A percentile compares a stretch with the other conserved stretches of the same genome.
These are phyloP conservation scores for Holtermannia corniformis DNA, from an alignment of 768 basidiomycete genomes.

Conservation along the genomic window DNA sequence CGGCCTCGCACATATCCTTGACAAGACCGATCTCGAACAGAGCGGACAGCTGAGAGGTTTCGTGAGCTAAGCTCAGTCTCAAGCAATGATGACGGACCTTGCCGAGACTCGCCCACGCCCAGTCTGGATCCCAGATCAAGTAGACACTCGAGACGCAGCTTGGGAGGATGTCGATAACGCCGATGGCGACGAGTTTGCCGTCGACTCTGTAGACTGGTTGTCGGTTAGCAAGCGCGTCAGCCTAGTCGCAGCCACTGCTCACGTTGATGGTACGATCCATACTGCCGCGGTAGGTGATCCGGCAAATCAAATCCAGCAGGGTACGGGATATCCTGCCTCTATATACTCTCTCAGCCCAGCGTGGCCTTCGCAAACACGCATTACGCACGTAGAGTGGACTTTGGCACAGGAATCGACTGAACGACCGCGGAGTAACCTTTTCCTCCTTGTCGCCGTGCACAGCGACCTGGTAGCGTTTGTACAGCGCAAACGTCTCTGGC, in stretches of 20 bases:
- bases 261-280: constrained; percentile 88
- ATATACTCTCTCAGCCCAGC: background rate
- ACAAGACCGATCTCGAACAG: constrained; percentile 69
- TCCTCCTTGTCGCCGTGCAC: constrained; percentile 60
- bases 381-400: constrained; percentile 59
- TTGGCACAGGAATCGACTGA: constrained; percentile 67
- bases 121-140: constrained; percentile 67
- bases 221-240: background rate
- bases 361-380: background rate
- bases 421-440: constrained; percentile 48
- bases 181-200: constrained; percentile 69
- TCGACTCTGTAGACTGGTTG: constrained; percentile 58
- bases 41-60: constrained; percentile 76
- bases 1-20: constrained; percentile 63
- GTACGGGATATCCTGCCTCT: constrained; percentile 12
- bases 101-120: constrained; percentile 41
- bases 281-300: constrained; percentile 59
- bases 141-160: constrained; percentile 72
- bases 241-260: constrained; percentile 3
- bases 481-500: constrained; percentile 71
- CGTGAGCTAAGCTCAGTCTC: constrained; percentile 29
- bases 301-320: background rate
- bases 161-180: constrained; percentile 83
- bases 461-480: constrained; percentile 61
- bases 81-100: constrained; percentile 22